Percentiles rank a stretch among this genome's conserved stretches.
Conservation (phyloP, 192 early-diverging fungal species). For the Kickxella alabastrina region DNA sequence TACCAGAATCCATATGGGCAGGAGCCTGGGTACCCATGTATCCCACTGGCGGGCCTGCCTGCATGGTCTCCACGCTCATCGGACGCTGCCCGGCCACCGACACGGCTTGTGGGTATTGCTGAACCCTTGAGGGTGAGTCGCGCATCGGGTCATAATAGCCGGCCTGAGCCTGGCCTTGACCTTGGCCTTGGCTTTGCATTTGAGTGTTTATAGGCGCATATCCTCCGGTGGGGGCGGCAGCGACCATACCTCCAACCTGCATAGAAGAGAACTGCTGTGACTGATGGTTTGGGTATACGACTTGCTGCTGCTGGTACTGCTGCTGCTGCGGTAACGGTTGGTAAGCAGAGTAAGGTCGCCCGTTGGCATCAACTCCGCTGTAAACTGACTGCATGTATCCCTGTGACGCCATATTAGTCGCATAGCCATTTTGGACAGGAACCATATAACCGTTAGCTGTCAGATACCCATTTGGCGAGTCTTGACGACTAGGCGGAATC, state of each 20-base stretch:
- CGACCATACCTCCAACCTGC: conserved; percentile 6
- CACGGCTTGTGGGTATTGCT: conserved; percentile 4
- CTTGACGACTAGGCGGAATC: background rate
- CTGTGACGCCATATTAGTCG: background rate
- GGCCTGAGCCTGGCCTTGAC: conserved; percentile 12
- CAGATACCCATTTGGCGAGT: background rate
- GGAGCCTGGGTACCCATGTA: too few species aligned
- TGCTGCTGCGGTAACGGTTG: conserved; percentile 9
- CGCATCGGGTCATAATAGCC: conserved; percentile 18
- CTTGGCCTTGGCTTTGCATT: background rate
- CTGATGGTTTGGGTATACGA: too few species aligned
- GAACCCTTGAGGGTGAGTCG: background rate
- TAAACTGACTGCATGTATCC: conserved; percentile 8
- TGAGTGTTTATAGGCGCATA: background rate
- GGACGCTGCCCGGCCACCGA: conserved; percentile 2
- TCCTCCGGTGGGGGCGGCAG: background rate
- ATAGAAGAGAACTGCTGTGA: background rate
- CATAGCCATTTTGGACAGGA: conserved; percentile 2
- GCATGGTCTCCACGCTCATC: background rate
- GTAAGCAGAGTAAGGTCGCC: conserved; percentile 20
- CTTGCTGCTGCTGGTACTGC: background rate
- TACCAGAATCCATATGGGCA: background rate
- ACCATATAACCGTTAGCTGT: background rate
- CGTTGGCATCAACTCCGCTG: conserved; percentile 16
- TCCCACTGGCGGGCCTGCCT: background rate